These are phyloP conservation scores for Talaromyces proteolyticus DNA, from an alignment of 495 filamentous ascomycete genomes.

Conservation along the genomic window DNA sequence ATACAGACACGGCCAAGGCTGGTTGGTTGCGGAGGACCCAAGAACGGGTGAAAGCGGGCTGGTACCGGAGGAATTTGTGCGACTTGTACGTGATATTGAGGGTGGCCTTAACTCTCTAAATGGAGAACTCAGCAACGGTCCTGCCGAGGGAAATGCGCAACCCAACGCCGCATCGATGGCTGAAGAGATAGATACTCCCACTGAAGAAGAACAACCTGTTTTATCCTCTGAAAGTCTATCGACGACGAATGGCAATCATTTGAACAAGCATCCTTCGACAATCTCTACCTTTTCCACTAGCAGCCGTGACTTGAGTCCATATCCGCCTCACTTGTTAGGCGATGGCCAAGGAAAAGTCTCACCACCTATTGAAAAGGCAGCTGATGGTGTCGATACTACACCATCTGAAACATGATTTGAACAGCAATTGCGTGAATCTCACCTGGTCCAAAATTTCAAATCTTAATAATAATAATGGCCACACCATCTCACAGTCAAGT, in stretches of 20 bases:
- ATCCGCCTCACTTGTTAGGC: conserved; percentile 1
- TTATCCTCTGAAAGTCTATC: neutral
- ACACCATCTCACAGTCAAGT: too few species aligned
- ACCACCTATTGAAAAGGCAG: neutral
- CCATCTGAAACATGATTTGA: conserved; percentile 1
- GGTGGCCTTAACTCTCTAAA: conserved; percentile 51
- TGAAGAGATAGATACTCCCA: conserved; percentile 24
- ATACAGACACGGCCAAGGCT: conserved; percentile 92
- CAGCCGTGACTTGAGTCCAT: neutral
- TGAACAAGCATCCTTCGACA: neutral
- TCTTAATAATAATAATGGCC: too few species aligned
- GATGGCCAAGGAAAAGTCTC: neutral
- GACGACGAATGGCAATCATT: neutral
- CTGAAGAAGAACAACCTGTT: conserved; percentile 13
- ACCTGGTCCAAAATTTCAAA: too few species aligned
- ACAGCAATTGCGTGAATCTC: too few species aligned
- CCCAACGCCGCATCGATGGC: conserved; percentile 23
- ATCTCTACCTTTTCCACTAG: conserved; percentile 3
- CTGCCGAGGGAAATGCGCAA: conserved; percentile 16
- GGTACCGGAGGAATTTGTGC: conserved; percentile 95
- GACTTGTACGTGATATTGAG: conserved; percentile 86
- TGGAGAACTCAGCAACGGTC: conserved; percentile 26
- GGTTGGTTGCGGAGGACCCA: conserved; percentile 96
- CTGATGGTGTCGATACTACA: neutral
- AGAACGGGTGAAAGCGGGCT: conserved; percentile 82